phyloP scores from a whole-genome alignment of 208 protist genomes.

The Naegleria lovaniensis region DNA sequence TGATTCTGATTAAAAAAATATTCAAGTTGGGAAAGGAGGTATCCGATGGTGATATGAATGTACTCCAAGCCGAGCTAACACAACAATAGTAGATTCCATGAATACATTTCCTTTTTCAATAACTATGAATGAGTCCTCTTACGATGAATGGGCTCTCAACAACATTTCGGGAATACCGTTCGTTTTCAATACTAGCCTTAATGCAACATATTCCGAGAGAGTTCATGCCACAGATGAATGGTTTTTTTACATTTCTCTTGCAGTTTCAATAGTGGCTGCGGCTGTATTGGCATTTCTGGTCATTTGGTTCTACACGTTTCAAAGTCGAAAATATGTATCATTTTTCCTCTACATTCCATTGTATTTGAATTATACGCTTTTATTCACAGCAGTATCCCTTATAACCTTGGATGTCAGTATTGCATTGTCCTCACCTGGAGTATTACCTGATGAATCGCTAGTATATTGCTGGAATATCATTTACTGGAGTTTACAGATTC shows the following conservation, averaged over 20 bases:
- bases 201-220: neutral
- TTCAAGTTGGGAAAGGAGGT: too few species aligned
- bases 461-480: neutral
- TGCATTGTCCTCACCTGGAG: neutral
- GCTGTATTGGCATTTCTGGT: neutral
- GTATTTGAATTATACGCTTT: neutral
- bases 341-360: neutral
- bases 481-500: neutral
- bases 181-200: neutral
- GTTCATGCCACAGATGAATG: neutral
- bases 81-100: too few species aligned
- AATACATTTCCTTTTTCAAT: too few species aligned
- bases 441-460: neutral
- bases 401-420: neutral
- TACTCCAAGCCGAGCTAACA: too few species aligned
- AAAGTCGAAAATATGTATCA: neutral
- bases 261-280: neutral
- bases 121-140: too few species aligned
- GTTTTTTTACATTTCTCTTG: neutral
- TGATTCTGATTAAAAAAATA: too few species aligned
- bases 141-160: too few species aligned
- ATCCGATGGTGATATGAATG: too few species aligned
- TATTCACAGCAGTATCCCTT: neutral
- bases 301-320: neutral
- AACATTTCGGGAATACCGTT: neutral